These are phyloP conservation scores for Macadamia tetraphylla DNA, from an alignment of 164 flowering plant species.

Conservation along the genomic window DNA sequence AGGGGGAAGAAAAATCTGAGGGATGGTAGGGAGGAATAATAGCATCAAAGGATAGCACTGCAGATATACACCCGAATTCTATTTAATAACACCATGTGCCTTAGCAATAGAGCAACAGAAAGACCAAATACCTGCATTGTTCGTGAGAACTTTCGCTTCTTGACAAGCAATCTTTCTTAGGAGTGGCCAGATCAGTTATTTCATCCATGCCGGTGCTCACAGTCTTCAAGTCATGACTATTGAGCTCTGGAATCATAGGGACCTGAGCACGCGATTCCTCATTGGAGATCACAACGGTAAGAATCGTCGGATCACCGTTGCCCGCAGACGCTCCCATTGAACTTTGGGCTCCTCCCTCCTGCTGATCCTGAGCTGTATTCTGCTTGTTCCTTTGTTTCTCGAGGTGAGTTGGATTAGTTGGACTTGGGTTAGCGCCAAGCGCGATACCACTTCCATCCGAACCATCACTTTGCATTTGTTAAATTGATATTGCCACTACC, in stretches of 20 bases:
- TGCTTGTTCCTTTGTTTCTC: slow-evolving; percentile 6
- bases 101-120: too few relatives aligned
- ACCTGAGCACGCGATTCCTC: slow-evolving; percentile 2
- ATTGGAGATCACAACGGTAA: slow-evolving; percentile 22
- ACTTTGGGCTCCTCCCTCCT: slow-evolving; percentile 3
- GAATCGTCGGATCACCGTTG: slow-evolving; percentile 6
- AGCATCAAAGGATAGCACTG: neutral
- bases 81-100: too few relatives aligned
- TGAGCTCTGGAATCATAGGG: neutral
- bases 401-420: neutral
- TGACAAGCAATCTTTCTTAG: slow-evolving; percentile 33
- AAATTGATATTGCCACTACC: slow-evolving; percentile 3
- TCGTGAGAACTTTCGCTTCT: slow-evolving; percentile 41
- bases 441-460: neutral
- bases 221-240: slow-evolving; percentile 2
- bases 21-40: too few relatives aligned
- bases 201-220: slow-evolving; percentile 5
- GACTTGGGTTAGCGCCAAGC: neutral
- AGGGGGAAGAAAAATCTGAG: too few relatives aligned
- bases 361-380: neutral
- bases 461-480: slow-evolving; percentile 19
- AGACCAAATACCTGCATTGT: slow-evolving; percentile 50
- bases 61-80: neutral
- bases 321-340: slow-evolving; percentile 1
- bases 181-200: slow-evolving; percentile 14